phyloP scores from a whole-genome alignment of 2,329 filamentous ascomycete genomes.

The Botrytis elliptica region DNA sequence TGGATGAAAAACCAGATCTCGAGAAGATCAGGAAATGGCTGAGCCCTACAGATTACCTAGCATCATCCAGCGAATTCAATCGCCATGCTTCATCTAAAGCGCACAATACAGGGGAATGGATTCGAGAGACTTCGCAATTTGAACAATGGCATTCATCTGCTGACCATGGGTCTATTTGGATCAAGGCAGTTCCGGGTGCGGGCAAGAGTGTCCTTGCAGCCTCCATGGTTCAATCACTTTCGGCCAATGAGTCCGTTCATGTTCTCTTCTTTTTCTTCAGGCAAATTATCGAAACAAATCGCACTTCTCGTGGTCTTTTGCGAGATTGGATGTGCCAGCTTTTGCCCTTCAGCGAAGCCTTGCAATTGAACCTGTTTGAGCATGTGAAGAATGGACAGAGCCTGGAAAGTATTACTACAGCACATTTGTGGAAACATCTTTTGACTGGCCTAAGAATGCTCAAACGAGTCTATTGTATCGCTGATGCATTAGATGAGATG shows the following conservation, averaged over 20 bases:
- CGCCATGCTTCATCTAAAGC: constrained; percentile 28
- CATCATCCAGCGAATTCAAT: constrained; percentile 27
- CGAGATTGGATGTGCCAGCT: constrained; percentile 41
- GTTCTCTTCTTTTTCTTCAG: constrained; percentile 44
- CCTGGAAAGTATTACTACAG: constrained; percentile 22
- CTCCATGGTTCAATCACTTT: constrained; percentile 22
- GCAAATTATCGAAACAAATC: constrained; percentile 41
- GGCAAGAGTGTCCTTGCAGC: constrained; percentile 47
- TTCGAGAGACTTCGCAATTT: constrained; percentile 27
- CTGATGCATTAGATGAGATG: constrained; percentile 53
- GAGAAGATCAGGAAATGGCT: constrained; percentile 23
- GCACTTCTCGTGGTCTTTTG: constrained; percentile 33
- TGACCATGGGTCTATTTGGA: constrained; percentile 46
- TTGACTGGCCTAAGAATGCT: constrained; percentile 27
- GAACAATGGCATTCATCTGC: constrained; percentile 26
- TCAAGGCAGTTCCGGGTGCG: constrained; percentile 46
- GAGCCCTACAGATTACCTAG: constrained; percentile 28
- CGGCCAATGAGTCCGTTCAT: constrained; percentile 19
- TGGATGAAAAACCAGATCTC: not conserved
- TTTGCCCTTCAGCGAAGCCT: constrained; percentile 30
- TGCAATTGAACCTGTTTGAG: not conserved
- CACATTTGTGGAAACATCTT: constrained; percentile 39
- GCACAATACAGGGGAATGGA: constrained; percentile 29
- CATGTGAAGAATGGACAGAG: not conserved
- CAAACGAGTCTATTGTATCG: constrained; percentile 44